phyloP scores from a whole-genome alignment of 257 asterid species.

The Gentiana macrophylla region DNA sequence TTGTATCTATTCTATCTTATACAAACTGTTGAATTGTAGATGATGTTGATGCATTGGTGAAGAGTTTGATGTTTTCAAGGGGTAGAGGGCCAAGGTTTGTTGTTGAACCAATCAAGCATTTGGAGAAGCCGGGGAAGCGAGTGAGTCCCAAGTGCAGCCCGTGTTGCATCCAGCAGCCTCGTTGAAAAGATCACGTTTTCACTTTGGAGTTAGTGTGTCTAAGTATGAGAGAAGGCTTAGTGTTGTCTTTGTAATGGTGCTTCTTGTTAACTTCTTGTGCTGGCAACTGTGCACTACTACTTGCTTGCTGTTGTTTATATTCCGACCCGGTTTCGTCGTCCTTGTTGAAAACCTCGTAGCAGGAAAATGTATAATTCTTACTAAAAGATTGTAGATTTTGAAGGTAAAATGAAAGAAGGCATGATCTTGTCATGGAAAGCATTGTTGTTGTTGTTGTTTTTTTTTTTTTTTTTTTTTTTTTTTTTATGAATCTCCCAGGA shows the following conservation, averaged over 20 bases:
- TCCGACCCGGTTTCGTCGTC: conserved; percentile 21
- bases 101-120: conserved; percentile 27
- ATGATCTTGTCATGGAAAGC: too few relatives aligned
- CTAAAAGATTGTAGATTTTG: conserved; percentile 12
- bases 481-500: too few relatives aligned
- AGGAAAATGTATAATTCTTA: conserved; percentile 3
- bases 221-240: conserved; percentile 3
- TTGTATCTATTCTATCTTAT: too few relatives aligned
- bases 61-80: conserved; percentile 26
- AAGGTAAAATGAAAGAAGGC: neutral
- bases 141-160: conserved; percentile 59
- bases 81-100: conserved; percentile 32
- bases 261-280: conserved; percentile 44
- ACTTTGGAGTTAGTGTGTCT: conserved; percentile 7
- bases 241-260: conserved; percentile 6
- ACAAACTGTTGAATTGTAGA: too few relatives aligned
- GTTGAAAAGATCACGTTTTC: conserved; percentile 26
- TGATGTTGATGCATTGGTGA: conserved; percentile 28
- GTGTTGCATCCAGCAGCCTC: conserved; percentile 89
- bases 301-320: conserved; percentile 44
- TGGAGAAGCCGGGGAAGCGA: conserved; percentile 64
- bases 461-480: too few relatives aligned
- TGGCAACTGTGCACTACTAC: conserved; percentile 33
- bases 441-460: too few relatives aligned
- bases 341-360: conserved; percentile 12